Evolutionary conservation across 2,329 filamentous ascomycete genomes (phyloP), one percentile per base, ranked within the genome.

Genomic region (Onygena corvina): DNA sequence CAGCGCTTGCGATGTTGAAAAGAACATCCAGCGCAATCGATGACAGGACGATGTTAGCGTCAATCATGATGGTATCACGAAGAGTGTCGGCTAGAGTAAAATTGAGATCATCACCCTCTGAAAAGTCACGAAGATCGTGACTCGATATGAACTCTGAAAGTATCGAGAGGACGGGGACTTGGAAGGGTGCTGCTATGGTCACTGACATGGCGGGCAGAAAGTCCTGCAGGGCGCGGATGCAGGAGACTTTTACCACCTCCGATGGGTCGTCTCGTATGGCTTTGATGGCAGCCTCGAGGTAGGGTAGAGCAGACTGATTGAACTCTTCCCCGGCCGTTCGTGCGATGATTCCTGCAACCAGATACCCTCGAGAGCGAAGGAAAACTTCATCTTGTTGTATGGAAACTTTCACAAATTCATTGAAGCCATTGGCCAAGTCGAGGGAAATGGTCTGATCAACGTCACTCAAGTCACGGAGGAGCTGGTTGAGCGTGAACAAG

Each of bases 241-340:
- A 94, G 16, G 90, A 82, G 14, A 94, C 89, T 64, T 92, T 86
- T 36, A 96, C 90, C 30, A 96, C 80, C 63, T 95, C 89, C 0
- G 86, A 84, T 16, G 80, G 72, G 56, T 94, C 89, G 30, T 73
- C 72, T 7, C 79, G 80, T 56, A 94, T 85, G 5, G 83, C 81
- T 46, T 83, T 78, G 47, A 96, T 76, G 1, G 85, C 75, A 11
- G 75, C 71, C 4, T 83, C 81, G 30, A 65, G 58, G 52, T 67
- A 69, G 42, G 59, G 64, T 16, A 58, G 52, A 16, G 66, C 63
- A n/a, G 61, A 63, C 29, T 63, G 60, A 33, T 64, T 67, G 42
- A 80, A 72, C 7, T 70, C 68, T 49, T 76, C 69, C 23, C 74
- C 79, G 12, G 79, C 81, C 25, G 81, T 81, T 52, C 83, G 80